phyloP scores from a whole-genome alignment of 2,329 filamentous ascomycete genomes.

The Fusarium verticillioides region DNA sequence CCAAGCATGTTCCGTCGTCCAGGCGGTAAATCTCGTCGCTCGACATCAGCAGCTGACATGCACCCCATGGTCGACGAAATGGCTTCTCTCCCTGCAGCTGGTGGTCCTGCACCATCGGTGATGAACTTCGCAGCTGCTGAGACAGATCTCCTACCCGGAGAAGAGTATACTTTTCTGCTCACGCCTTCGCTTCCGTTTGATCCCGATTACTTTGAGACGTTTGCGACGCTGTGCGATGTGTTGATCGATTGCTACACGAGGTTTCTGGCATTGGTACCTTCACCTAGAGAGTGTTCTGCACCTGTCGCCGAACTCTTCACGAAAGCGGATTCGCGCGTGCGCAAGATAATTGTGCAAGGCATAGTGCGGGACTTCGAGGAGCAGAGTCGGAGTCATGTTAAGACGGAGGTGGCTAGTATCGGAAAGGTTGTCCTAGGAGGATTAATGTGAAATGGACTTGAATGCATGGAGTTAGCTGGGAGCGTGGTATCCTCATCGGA shows the following conservation, averaged over 20 bases:
- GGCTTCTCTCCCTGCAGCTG: conserved; percentile 42
- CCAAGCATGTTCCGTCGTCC: conserved; percentile 84
- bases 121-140: conserved; percentile 69
- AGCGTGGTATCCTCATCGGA: conserved; percentile 34
- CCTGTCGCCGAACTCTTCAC: conserved; percentile 84
- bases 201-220: conserved; percentile 96
- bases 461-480: conserved; percentile 37
- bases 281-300: conserved; percentile 76
- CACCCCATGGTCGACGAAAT: conserved; percentile 48
- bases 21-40: conserved; percentile 66
- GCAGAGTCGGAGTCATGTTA: conserved; percentile 77
- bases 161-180: conserved; percentile 88
- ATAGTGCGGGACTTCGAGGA: conserved; percentile 96
- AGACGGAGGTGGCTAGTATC: conserved; percentile 84
- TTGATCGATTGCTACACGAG: conserved; percentile 91
- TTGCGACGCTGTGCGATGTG: conserved; percentile 94
- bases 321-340: conserved; percentile 86
- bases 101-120: conserved; percentile 54
- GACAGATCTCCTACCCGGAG: conserved; percentile 78
- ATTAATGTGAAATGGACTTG: conserved; percentile 66
- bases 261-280: conserved; percentile 79
- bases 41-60: conserved; percentile 60
- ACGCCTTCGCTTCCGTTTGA: conserved; percentile 96
- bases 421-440: conserved; percentile 91
- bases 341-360: conserved; percentile 89